Conservation (phyloP, 345 rosid species). For the Brassica nigra region DNA sequence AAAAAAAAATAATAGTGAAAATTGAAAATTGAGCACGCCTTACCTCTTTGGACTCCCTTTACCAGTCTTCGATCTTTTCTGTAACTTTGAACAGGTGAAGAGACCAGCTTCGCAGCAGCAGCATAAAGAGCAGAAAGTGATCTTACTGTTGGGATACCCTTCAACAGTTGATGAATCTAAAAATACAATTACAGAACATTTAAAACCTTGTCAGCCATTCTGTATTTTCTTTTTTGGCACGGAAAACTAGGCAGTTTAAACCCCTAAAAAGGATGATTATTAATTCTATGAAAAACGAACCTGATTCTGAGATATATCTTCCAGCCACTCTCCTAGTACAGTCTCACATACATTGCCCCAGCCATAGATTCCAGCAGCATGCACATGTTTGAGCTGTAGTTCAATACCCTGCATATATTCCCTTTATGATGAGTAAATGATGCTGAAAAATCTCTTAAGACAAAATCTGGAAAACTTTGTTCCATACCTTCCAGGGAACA, state of each 20-base stretch:
- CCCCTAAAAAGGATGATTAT: slow-evolving; percentile 16
- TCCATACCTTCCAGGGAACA: slow-evolving; percentile 91
- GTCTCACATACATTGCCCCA: slow-evolving; percentile 87
- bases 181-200: slow-evolving; percentile 16
- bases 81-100: slow-evolving; percentile 86
- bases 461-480: not conserved
- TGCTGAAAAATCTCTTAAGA: slow-evolving; percentile 8
- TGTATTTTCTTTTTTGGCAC: not conserved
- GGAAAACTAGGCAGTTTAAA: slow-evolving; percentile 20
- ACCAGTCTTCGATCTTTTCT: slow-evolving; percentile 79
- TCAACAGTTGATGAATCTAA: slow-evolving; percentile 71
- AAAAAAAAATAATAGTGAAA: slow-evolving; percentile 12
- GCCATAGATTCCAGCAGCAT: slow-evolving; percentile 83
- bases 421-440: slow-evolving; percentile 30
- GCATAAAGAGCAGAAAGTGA: slow-evolving; percentile 75
- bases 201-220: slow-evolving; percentile 18
- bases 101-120: slow-evolving; percentile 81
- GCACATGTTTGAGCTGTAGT: slow-evolving; percentile 88
- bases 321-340: slow-evolving; percentile 87
- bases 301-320: slow-evolving; percentile 96
- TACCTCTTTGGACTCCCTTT: slow-evolving; percentile 96
- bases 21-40: slow-evolving; percentile 21
- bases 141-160: slow-evolving; percentile 75
- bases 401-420: slow-evolving; percentile 76
- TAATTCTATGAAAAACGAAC: slow-evolving; percentile 38